Percentiles rank a stretch among this genome's conserved stretches.
phyloP scores from a whole-genome alignment of 805 yeast genomes.

The Metschnikowia bowlesiae region DNA sequence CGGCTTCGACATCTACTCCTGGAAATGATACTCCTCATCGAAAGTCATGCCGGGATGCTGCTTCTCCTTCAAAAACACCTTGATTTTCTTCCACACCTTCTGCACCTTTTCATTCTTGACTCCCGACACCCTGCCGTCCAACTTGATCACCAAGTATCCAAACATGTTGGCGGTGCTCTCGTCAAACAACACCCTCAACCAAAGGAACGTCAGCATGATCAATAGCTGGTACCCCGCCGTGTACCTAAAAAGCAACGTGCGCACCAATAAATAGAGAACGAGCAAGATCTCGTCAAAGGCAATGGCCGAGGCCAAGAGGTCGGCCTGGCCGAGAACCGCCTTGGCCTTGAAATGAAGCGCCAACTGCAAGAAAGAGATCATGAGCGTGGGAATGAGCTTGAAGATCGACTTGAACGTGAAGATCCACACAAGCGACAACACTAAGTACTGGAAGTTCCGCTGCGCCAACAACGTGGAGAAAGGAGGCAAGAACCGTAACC shows the following conservation, averaged over 20 bases:
- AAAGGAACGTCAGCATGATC: slow-evolving; percentile 54
- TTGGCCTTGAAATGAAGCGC: slow-evolving; percentile 37
- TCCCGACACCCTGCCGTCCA: slow-evolving; percentile 40
- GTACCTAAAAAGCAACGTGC: slow-evolving; percentile 60
- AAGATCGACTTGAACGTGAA: slow-evolving; percentile 60
- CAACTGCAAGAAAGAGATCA: slow-evolving; percentile 57
- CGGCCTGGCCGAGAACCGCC: slow-evolving; percentile 36
- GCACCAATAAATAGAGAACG: slow-evolving; percentile 48
- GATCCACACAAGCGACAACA: slow-evolving; percentile 56
- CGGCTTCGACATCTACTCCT: neutral
- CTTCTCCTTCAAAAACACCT: slow-evolving; percentile 28
- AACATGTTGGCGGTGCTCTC: slow-evolving; percentile 44
- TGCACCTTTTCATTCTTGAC: slow-evolving; percentile 44
- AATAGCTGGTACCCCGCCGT: slow-evolving; percentile 67
- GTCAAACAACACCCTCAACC: slow-evolving; percentile 64
- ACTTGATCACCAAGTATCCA: slow-evolving; percentile 34
- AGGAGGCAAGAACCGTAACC: slow-evolving; percentile 53
- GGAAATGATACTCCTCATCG: slow-evolving; percentile 1
- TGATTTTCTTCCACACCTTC: slow-evolving; percentile 33
- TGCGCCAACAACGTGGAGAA: slow-evolving; percentile 62
- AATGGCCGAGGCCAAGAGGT: slow-evolving; percentile 41
- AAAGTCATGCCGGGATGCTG: slow-evolving; percentile 10
- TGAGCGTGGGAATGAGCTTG: slow-evolving; percentile 57
- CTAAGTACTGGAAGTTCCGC: slow-evolving; percentile 68
- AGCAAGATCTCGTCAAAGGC: slow-evolving; percentile 60